Evolutionary conservation across 2,329 filamentous ascomycete species (phyloP), one percentile per base, ranked within the genome.

Genomic region (Colletotrichum musicola): DNA sequence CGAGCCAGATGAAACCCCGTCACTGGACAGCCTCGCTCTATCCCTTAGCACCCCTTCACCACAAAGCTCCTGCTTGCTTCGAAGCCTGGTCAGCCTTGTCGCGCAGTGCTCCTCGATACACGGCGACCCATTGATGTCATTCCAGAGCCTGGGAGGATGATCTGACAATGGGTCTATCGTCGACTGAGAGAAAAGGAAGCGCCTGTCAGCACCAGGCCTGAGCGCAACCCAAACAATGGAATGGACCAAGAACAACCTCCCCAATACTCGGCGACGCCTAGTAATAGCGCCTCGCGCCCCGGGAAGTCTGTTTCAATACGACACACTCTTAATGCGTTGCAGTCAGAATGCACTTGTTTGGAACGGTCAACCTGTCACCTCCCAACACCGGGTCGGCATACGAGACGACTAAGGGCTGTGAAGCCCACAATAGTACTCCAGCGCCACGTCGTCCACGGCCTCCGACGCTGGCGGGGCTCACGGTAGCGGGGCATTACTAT

Each of bases 231-330:
- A 16, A 38, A 59, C 42, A n/a, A 47, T 46, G 54, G 44, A 55
- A 6, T 27, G 35, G 35, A 18, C 40, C 49, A n/a, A 60, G 40
- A 42, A 44, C 42, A n/a, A 42, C 44, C 42, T 40, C 35, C 44
- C 25, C 65, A 50, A 55, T 50, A 47, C 30, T 51, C 44, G 62
- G 35, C 40, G 10, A 49, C 22, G 62, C 65, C 54, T 59, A 44
- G 49, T 40, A 42, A 68, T 42, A 59, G 42, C 62, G 35, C 55
- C 55, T 44, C 46, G 22, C 44, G 49, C 55, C 50, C 54, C 35
- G 18, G 62, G 40, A 49, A 54, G 20, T 44, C 20, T 61, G 65
- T 68, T 68, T 68, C 65, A 68, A 68, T 61, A 65, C 62, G 16
- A 55, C 49, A 46, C 62, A 25, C 22, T 56, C 9, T 68, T 56